phyloP scores from a whole-genome alignment of 352 stramenopile species.

The Globisporangium cederbergense region DNA sequence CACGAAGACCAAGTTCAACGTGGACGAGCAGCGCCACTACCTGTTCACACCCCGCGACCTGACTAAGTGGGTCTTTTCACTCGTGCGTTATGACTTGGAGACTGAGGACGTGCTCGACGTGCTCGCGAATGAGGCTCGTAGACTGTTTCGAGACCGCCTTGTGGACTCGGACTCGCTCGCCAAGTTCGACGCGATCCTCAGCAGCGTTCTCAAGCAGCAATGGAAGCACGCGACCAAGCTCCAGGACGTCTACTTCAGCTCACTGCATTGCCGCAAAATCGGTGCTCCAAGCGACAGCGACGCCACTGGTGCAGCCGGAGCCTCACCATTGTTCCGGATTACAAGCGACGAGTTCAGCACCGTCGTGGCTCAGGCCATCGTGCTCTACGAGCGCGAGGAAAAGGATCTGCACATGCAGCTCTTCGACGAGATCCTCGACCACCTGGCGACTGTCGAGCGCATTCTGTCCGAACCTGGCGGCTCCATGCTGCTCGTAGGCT shows the following conservation, averaged over 20 bases:
- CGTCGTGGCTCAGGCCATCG: constrained; percentile 85
- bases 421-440: constrained; percentile 91
- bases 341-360: constrained; percentile 80
- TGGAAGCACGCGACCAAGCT: constrained; percentile 80
- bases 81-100: constrained; percentile 89
- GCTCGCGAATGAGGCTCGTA: constrained; percentile 85
- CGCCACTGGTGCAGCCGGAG: constrained; percentile 6
- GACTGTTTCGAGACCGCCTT: constrained; percentile 90
- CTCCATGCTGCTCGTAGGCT: constrained; percentile 88
- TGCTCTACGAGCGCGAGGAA: constrained; percentile 95
- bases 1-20: constrained; percentile 87
- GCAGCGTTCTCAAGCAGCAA: constrained; percentile 79
- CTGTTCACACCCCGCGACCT: constrained; percentile 92
- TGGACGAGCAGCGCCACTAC: constrained; percentile 94
- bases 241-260: constrained; percentile 86
- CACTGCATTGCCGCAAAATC: constrained; percentile 49
- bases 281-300: constrained; percentile 6
- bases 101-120: constrained; percentile 89
- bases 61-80: constrained; percentile 88
- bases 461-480: constrained; percentile 83
- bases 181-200: constrained; percentile 87
- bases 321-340: constrained; percentile 53
- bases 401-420: constrained; percentile 92
- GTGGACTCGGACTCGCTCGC: constrained; percentile 71
- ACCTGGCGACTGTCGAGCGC: constrained; percentile 88